Evolutionary conservation across 2,329 filamentous ascomycete species (phyloP).

Genomic region (Fusarium circinatum): DNA sequence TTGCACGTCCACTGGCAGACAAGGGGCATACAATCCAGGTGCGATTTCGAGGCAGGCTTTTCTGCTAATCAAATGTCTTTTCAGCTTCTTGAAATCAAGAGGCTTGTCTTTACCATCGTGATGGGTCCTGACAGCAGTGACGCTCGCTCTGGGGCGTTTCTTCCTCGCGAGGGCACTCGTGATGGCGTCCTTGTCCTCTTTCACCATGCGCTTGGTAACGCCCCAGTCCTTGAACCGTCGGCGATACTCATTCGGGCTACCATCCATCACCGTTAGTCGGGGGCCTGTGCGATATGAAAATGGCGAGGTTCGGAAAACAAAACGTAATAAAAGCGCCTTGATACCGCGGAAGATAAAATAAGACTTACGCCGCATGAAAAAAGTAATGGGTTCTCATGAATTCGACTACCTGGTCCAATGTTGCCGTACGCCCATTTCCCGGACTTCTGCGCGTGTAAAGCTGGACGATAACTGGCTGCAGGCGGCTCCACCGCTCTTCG

Average conservation of each 20-base stretch:
- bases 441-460: too few species aligned
- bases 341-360: too few species aligned
- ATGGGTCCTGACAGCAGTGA: neutral
- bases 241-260: accelerated
- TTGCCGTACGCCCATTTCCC: too few species aligned
- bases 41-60: accelerated
- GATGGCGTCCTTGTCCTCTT: neutral
- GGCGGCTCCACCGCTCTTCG: too few species aligned
- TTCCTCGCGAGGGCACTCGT: accelerated
- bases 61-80: neutral
- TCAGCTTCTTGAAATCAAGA: neutral
- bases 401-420: too few species aligned
- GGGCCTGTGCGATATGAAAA: too few species aligned
- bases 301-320: too few species aligned
- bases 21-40: neutral
- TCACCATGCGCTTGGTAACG: neutral
- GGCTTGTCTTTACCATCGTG: accelerated
- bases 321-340: too few species aligned
- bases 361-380: neutral
- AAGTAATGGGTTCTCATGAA: too few species aligned
- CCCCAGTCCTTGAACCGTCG: neutral
- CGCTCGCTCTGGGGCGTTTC: neutral
- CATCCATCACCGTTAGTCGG: neutral
- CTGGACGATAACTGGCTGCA: too few species aligned
- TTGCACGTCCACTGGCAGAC: accelerated